Base-by-base conservation (phyloP, 768 basidiomycete genomes). In the Tylopilus sp. region DNA sequence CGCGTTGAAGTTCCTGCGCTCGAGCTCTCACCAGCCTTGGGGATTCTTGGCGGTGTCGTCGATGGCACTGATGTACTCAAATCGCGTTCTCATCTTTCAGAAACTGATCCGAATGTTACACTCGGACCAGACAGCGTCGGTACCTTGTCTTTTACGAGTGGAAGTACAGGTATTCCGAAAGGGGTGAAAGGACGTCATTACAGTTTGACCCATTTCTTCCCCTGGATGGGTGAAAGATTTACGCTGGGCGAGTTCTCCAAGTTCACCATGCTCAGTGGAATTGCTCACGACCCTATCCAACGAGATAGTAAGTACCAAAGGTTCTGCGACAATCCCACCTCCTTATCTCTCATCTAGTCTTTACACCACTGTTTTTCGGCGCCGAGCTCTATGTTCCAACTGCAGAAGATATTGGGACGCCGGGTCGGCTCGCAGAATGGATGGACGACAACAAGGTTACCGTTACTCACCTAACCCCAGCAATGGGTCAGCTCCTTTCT, bases 241-340 rank as follows among this genome's bases (percentile, higher is more conserved):
- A 85, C 80, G 2, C 72, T 99, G 44, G 74, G 77, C 33, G 76
- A 84, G 53, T 71, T 77, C 28, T 92, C 89, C 56, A 91, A 84
- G 70, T 99, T 97, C 65, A 98, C 97, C 0, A 98, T 99, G 97
- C 80, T 99, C 28, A 95, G 92, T 61, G 97, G 97, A 19, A 99
- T 99, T 50, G 97, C 97, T 13, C 97, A 99, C 64, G 97, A 99
- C 72, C 97, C 97, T 11, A 97, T 99, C 60, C 97, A 99, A 67
- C 84, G 97, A 60, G 97, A 99, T 65, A 99, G 95, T 98, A 55
- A 75, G 95, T 79, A 25, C 50, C 14, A 30, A 42, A n/a, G 43
- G 41, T 36, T 22, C 9, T 12, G 6, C n/a, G 25, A 28, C 46
- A 3, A 6, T 14, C n/a, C 9, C 19, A 26, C 17, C n/a, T 21